Percentiles rank a stretch among this genome's conserved stretches.
Evolutionary conservation across 345 rosid genomes (phyloP).

Genomic region (Ricinus communis): DNA sequence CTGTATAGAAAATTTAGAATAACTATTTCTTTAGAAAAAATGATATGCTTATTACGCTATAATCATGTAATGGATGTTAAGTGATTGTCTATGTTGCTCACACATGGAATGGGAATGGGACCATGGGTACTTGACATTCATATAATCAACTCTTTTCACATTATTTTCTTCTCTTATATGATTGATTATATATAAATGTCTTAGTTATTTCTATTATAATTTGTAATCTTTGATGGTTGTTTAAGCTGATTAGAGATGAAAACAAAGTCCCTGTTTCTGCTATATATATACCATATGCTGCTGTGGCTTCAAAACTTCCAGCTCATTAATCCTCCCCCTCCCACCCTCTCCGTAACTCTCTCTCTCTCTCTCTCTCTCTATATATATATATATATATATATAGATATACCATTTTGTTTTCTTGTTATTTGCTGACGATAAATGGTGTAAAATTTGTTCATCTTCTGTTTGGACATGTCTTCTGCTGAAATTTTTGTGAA

Average conservation of each 20-base stretch:
- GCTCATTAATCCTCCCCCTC: no score
- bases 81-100: no score
- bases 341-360: no score
- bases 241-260: not conserved
- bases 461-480: not conserved
- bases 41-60: not conserved
- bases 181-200: no score
- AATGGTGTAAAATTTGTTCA: not conserved
- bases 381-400: not conserved
- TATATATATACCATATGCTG: not conserved
- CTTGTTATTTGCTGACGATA: not conserved
- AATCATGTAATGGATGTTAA: not conserved
- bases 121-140: no score
- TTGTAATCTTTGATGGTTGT: not conserved
- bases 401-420: not conserved
- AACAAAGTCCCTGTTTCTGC: not conserved
- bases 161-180: no score
- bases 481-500: slow-evolving; percentile 1
- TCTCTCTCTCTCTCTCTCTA: no score
- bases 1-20: no score
- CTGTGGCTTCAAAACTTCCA: not conserved
- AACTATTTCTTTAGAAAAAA: no score
- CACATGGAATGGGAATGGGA: no score
- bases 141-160: no score
- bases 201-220: not conserved